Evolutionary conservation across 1,284 basidiomycete genomes (phyloP), one percentile per base, ranked within the genome.

Genomic region (Pseudozyma flocculosa): DNA sequence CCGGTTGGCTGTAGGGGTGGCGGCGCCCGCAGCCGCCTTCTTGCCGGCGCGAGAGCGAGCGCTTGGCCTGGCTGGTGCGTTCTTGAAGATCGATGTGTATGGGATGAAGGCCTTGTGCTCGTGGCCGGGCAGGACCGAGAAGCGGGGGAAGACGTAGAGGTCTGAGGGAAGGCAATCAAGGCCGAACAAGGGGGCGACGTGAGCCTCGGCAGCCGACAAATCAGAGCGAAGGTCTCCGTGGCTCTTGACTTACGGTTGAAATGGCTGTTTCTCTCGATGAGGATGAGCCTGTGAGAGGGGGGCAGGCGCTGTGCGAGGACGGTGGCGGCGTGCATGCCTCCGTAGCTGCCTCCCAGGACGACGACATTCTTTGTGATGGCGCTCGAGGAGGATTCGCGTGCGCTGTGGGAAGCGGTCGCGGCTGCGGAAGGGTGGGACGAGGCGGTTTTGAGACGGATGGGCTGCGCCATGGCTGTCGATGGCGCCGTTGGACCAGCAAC

Each of bases 81-180:
- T 23, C 80, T 92, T 91, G 83, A 89, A 92, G 86, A 93, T 89
- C 59, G 63, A 69, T 15, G 72, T 63, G 71, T 81, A 83, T 1
- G 68, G 81, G 79, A 79, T 73, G 83, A 85, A 86, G 18, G 86
- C 85, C 80, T 88, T 88, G 79, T 87, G 84, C 77, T 87, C 86
- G 69, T 88, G 85, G 29, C 84, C 83, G 7, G 85, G 82, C 9
- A 88, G 80, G 14, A 87, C 83, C 10, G 84, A 82, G 61, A 84
- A 84, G 43, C 87, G 82, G 3, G 87, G 85, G 44, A 87, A 81
- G 45, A 84, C 83, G 75, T 87, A 79, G 26, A 76, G 72, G 50
- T 76, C 58, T 61, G 30, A 3, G n/a, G 3, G 10, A 18, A 53
- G 19, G 14, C 5, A 23, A 24, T 22, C 4, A 22, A 22, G 4